Evolutionary conservation across 73 alveolate species (phyloP), one percentile per base, ranked within the genome.

Genomic region (Breviolum minutum): DNA sequence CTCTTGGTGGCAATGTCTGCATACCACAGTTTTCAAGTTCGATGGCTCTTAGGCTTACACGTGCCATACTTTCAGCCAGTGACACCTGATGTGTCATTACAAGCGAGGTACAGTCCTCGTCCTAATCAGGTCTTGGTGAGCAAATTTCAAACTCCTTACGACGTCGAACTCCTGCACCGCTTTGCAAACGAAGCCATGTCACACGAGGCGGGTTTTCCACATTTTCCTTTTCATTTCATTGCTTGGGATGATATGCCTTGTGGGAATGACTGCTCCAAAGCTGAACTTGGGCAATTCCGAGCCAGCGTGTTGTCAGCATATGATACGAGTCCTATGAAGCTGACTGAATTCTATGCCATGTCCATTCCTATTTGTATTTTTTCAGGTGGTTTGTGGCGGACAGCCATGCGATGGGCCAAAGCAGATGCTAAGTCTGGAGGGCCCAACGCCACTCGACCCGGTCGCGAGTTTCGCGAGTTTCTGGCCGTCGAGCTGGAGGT

Each of bases 391-490:
- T 69, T 87, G 11, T 87, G 95, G 95, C 95, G 95, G 26, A 87
- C 95, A 8, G 95, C 95, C 70, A 63, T 87, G 95, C 94, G 95
- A 32, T 87, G 95, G 95, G 95, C 95, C 60, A 87, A 87, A 22
- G 95, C 95, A 10, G 95, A 87, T 87, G 95, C 95, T 8, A 68
- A 66, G 70, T 87, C 95, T 1, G 95, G 95, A 5, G 95, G 95
- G 26, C 66, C 26, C 70, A 68, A 87, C 24, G 95, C 95, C 84
- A 87, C 16, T 11, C 84, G 66, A 14, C 95, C 68, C 19, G 95
- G 95, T 7, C 88, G 88, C 16, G 88, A 80, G 32, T 80, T 80
- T 48, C 68, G 40, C 8, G 63, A 13, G 14, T 26, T 26, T 20
- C 4, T 0, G n/a, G 88, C 32, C 10, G 32, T 17, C 30, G 63